Evolutionary conservation across 495 filamentous ascomycete genomes (phyloP), one percentile per base, ranked within the genome.

Genomic region (Trichoderma parareesei): DNA sequence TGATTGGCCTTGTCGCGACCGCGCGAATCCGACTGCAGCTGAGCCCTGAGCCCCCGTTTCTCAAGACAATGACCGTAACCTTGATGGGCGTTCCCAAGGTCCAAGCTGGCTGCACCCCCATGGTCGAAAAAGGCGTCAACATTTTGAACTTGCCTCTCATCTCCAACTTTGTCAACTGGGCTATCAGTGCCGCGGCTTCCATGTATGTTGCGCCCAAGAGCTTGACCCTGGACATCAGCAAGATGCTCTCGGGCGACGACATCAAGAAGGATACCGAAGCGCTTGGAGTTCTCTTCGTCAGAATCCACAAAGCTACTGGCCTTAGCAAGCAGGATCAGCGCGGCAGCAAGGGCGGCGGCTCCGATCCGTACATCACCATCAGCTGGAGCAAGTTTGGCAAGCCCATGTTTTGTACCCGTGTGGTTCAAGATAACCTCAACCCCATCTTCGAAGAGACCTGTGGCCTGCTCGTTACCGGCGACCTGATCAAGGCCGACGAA

Each of bases 161-260:
- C 68, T 96, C 91, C 0, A 93, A 96, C 67, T 97, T 98, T 72
- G 93, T 96, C 76, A 96, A 97, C 76, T 96, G 92, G 73, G 91
- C 93, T n/a, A 96, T 98, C 67, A 86, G 82, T 42, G 86, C 93
- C 1, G 91, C 92, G 5, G 86, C 88, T 41, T 88, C 87, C 71
- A 90, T 96, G 81, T 97, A 96, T 66, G 92, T 96, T 49, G 93
- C 93, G 16, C 93, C 93, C n/a, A 98, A 96, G 75, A 93, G 90
- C 1, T 89, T 97, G 88, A 90, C 90, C 3, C 83, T 98, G 65
- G 93, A 98, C 70, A 82, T 98, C 64, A 86, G 89, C 66, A 93
- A 92, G 76, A 88, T 97, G 78, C 81, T 97, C 1, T 86, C 90
- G 70, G 93, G 93, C 44, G 93, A 98, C 67, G 86, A 90, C 71